Conservation (phyloP, 805 yeast species). For the Metschnikowia chrysomelidarum region DNA sequence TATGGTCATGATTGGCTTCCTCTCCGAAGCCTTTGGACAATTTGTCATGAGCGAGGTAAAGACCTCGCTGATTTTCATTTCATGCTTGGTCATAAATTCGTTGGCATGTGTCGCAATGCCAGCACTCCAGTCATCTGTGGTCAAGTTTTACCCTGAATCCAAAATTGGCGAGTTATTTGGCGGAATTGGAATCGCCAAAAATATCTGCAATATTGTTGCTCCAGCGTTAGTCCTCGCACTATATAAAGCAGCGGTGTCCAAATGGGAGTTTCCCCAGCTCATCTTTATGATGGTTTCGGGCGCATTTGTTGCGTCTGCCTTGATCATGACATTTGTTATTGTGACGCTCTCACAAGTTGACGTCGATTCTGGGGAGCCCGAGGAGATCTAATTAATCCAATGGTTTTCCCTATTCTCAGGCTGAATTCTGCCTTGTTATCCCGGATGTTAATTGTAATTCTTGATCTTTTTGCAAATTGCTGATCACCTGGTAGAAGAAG, state of each 20-base stretch:
- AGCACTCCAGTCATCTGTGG: conserved; percentile 52
- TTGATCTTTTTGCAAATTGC: too few relatives aligned
- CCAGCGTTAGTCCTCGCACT: conserved; percentile 52
- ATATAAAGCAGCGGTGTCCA: conserved; percentile 34
- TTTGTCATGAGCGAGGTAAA: conserved; percentile 32
- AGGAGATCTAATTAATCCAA: too few relatives aligned
- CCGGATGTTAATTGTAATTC: too few relatives aligned
- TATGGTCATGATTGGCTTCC: conserved; percentile 31
- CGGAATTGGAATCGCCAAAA: conserved; percentile 59
- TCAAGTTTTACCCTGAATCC: conserved; percentile 58
- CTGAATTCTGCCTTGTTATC: too few relatives aligned
- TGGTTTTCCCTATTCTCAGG: too few relatives aligned
- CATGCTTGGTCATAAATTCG: conserved; percentile 37
- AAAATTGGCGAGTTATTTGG: conserved; percentile 75
- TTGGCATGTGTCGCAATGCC: conserved; percentile 46
- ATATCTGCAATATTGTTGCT: conserved; percentile 42
- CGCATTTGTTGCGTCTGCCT: background rate
- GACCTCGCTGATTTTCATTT: conserved; percentile 27
- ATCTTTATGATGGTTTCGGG: conserved; percentile 23
- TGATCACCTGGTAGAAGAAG: too few relatives aligned
- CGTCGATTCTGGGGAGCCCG: conserved; percentile 2
- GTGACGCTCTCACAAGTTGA: conserved; percentile 4
- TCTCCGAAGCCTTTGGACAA: conserved; percentile 39
- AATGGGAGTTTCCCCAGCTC: conserved; percentile 26
- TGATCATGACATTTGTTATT: conserved; percentile 7